These are phyloP conservation scores for Cercospora beticola DNA, from an alignment of 2,329 filamentous ascomycete species.

Conservation along the genomic window DNA sequence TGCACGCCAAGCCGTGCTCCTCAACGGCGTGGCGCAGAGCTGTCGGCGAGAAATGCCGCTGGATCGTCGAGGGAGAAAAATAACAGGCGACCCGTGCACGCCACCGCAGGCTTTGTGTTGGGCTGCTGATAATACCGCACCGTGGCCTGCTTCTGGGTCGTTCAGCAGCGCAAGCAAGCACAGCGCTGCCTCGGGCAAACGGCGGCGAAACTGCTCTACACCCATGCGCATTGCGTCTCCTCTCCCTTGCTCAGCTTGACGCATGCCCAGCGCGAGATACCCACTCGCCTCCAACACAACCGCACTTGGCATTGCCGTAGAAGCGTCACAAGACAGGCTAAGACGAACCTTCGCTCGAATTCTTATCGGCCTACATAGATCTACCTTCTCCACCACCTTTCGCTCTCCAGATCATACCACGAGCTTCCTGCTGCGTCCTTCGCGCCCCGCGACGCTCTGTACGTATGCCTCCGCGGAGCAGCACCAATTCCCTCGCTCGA, in stretches of 20 bases:
- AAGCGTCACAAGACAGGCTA: slow-evolving; percentile 13
- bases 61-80: neutral
- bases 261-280: slow-evolving; percentile 11
- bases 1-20: neutral
- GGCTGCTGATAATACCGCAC: neutral
- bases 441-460: slow-evolving; percentile 33
- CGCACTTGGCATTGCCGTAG: slow-evolving; percentile 14
- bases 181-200: neutral
- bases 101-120: neutral
- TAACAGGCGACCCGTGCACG: neutral
- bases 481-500: slow-evolving; percentile 13
- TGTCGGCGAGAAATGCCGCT: neutral
- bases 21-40: neutral
- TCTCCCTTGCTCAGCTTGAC: slow-evolving; percentile 5
- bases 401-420: slow-evolving; percentile 21
- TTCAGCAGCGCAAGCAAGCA: neutral
- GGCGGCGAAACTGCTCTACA: neutral
- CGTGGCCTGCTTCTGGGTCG: neutral
- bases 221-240: neutral
- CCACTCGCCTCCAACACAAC: slow-evolving; percentile 15
- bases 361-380: slow-evolving; percentile 7
- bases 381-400: neutral
- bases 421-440: slow-evolving; percentile 37
- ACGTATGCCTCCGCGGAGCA: slow-evolving; percentile 21
- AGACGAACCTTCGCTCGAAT: slow-evolving; percentile 15